Percentiles rank a stretch among this genome's conserved stretches.
Conservation (phyloP, 2,329 filamentous ascomycete genomes). For the Colletotrichum tropicale region DNA sequence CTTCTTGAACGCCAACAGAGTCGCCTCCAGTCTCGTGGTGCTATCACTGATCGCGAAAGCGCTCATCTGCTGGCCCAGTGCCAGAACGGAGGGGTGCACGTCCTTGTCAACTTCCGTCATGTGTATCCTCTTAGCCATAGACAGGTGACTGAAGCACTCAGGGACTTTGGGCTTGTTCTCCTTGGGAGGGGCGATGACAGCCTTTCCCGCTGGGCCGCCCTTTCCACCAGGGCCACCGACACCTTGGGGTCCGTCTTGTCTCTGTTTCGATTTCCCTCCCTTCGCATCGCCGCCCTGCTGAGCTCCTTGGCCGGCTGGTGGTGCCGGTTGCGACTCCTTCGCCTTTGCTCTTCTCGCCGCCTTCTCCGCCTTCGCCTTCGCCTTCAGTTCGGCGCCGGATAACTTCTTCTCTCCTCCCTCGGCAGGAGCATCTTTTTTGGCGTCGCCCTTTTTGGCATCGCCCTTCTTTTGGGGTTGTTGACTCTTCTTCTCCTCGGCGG, state of each 20-base stretch:
- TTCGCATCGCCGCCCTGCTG: constrained; percentile 47
- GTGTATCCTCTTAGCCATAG: constrained; percentile 64
- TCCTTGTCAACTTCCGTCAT: constrained; percentile 69
- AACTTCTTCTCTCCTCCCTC: constrained; percentile 57
- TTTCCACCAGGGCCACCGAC: constrained; percentile 30
- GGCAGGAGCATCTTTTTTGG: constrained; percentile 5
- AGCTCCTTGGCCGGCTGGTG: constrained; percentile 39
- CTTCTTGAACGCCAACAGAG: constrained; percentile 86
- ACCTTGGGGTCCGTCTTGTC: constrained; percentile 44
- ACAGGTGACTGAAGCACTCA: constrained; percentile 83
- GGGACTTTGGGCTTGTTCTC: constrained; percentile 65
- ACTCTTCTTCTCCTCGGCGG: constrained; percentile 6
- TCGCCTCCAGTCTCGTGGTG: constrained; percentile 85
- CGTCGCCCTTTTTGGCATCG: not conserved
- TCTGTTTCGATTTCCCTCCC: constrained; percentile 50
- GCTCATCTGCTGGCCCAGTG: constrained; percentile 88
- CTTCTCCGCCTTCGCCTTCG: constrained; percentile 89
- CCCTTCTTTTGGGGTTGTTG: constrained; percentile 11
- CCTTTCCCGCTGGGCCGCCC: constrained; percentile 37
- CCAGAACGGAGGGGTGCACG: constrained; percentile 86
- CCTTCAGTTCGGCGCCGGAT: constrained; percentile 82
- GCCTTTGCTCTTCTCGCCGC: constrained; percentile 79
- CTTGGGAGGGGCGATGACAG: constrained; percentile 43
- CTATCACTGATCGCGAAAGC: constrained; percentile 89
- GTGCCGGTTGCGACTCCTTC: constrained; percentile 58